phyloP scores from a whole-genome alignment of 225 moss, liverwort and hornwort genomes.

The Marchantia polymorpha region DNA sequence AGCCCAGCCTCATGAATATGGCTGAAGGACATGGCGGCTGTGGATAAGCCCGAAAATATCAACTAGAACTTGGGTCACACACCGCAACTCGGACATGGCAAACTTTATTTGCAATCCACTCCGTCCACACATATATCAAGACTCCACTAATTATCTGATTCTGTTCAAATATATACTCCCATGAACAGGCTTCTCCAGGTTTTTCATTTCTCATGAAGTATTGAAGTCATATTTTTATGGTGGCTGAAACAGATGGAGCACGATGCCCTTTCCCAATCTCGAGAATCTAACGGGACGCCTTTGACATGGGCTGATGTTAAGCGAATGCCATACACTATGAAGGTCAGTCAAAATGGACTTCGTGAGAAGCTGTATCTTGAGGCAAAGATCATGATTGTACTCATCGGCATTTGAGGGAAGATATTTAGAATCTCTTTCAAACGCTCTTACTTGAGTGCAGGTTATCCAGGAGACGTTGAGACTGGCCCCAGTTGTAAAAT shows the following conservation, averaged over 20 bases:
- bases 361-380: neutral
- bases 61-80: too few species aligned
- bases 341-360: neutral
- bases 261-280: neutral
- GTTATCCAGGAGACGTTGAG: neutral
- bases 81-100: too few species aligned
- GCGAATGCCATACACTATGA: conserved; percentile 2
- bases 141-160: too few species aligned
- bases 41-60: too few species aligned
- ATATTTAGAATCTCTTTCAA: neutral
- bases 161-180: too few species aligned
- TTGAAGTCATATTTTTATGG: too few species aligned
- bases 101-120: too few species aligned
- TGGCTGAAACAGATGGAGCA: conserved; percentile 2
- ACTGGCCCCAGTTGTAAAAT: neutral
- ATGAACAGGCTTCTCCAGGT: too few species aligned
- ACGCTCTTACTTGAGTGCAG: neutral
- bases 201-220: too few species aligned
- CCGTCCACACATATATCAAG: too few species aligned
- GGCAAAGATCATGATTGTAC: neutral
- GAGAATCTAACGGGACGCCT: neutral
- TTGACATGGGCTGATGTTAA: conserved; percentile 2
- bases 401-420: neutral
- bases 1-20: too few species aligned
- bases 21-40: too few species aligned